Evolutionary conservation across 805 yeast genomes (phyloP).

Genomic region (Spencermartinsiella europaea): DNA sequence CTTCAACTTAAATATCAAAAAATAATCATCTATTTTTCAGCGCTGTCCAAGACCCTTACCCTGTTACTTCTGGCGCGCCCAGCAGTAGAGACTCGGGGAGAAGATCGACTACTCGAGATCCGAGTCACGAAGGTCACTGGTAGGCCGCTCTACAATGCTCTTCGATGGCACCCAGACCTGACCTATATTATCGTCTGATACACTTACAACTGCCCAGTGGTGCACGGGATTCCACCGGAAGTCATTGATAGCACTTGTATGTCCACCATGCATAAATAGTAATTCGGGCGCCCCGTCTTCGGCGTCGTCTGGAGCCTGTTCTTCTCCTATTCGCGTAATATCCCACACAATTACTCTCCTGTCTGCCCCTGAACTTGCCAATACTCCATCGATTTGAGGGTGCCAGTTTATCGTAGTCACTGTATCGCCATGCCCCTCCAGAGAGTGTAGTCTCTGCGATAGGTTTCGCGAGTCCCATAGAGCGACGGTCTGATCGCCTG

Average conservation of each 20-base stretch:
- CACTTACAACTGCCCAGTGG: conserved; percentile 55
- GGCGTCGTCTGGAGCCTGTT: conserved; percentile 50
- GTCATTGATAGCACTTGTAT: conserved; percentile 63
- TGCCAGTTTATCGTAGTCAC: conserved; percentile 54
- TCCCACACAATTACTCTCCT: conserved; percentile 75
- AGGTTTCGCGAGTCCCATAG: conserved; percentile 72
- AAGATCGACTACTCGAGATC: neutral
- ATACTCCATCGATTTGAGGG: conserved; percentile 43
- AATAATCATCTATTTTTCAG: no score
- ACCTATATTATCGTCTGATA: conserved; percentile 69
- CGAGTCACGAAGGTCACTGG: neutral
- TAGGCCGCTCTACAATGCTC: conserved; percentile 28
- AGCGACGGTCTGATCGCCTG: conserved; percentile 67
- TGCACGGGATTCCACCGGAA: conserved; percentile 61
- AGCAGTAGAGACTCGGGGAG: no score
- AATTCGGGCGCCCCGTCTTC: conserved; percentile 72
- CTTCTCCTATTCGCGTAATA: conserved; percentile 48
- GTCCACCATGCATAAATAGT: conserved; percentile 81
- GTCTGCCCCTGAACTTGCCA: conserved; percentile 61
- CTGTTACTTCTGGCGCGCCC: no score
- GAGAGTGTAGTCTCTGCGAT: conserved; percentile 51
- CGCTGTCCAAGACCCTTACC: no score
- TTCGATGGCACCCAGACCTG: conserved; percentile 72
- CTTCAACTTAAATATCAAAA: no score
- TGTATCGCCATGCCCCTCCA: conserved; percentile 60